phyloP scores from a whole-genome alignment of 352 stramenopile species.

The Phytophthora litchii region DNA sequence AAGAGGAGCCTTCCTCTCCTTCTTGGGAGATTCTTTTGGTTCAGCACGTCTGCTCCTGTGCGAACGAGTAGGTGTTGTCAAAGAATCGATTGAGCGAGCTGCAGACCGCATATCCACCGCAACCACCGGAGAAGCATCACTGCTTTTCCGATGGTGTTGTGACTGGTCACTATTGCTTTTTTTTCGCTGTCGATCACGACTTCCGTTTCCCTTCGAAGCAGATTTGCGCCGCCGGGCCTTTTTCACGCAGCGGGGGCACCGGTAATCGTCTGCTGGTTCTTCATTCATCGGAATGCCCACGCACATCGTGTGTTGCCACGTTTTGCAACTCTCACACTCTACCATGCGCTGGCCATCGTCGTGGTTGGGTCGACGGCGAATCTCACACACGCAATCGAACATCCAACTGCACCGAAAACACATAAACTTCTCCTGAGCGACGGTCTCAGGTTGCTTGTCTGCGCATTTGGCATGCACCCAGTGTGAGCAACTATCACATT shows the following conservation, averaged over 20 bases:
- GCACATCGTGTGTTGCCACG: conserved; percentile 79
- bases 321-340: conserved; percentile 70
- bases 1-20: conserved; percentile 29
- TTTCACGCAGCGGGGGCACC: conserved; percentile 57
- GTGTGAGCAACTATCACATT: conserved; percentile 60
- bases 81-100: conserved; percentile 17
- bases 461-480: conserved; percentile 72
- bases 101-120: conserved; percentile 27
- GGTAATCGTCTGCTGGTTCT: conserved; percentile 58
- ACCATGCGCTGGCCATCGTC: conserved; percentile 77
- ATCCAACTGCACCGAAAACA: conserved; percentile 76
- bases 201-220: conserved; percentile 17
- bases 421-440: conserved; percentile 58
- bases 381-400: conserved; percentile 69
- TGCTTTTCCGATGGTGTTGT: conserved; percentile 18
- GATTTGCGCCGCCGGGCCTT: conserved; percentile 31
- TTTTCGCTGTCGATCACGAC: conserved; percentile 31
- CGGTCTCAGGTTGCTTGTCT: conserved; percentile 37
- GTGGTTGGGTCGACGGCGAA: conserved; percentile 60
- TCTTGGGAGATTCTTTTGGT: conserved; percentile 13
- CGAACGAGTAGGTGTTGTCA: conserved; percentile 16
- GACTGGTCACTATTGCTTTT: conserved; percentile 15
- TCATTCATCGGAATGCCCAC: conserved; percentile 56
- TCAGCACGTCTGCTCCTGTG: conserved; percentile 24
- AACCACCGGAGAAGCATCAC: conserved; percentile 16